Percentiles rank a stretch among this genome's conserved stretches.
These are phyloP conservation scores for Verticillium albo-atrum DNA, from an alignment of 2,329 filamentous ascomycete genomes.

Conservation along the genomic window DNA sequence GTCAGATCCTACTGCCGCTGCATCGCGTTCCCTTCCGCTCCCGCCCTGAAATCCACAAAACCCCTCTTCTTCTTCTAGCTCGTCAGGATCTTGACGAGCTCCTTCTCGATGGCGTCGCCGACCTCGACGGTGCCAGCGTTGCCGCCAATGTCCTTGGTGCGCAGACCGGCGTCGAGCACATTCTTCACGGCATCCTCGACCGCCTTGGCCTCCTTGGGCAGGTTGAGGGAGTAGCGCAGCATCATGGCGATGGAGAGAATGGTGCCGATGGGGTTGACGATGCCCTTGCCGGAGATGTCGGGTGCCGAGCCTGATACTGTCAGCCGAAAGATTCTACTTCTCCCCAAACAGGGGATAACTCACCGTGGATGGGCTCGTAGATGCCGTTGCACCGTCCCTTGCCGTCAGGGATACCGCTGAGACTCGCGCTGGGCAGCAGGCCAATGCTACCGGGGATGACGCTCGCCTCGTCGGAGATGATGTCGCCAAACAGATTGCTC, in stretches of 20 bases:
- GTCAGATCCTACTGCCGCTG: not conserved
- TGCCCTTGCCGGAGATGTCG: slow-evolving; percentile 86
- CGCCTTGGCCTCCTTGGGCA: slow-evolving; percentile 69
- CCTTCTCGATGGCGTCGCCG: slow-evolving; percentile 70
- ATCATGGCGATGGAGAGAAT: slow-evolving; percentile 94
- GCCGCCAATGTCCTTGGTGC: slow-evolving; percentile 84
- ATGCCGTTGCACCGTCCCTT: slow-evolving; percentile 86
- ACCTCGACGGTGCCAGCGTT: slow-evolving; percentile 55
- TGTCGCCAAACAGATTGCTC: slow-evolving; percentile 93
- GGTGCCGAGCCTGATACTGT: slow-evolving; percentile 69
- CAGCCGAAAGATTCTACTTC: not conserved
- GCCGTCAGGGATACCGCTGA: slow-evolving; percentile 82
- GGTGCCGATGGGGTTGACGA: slow-evolving; percentile 81
- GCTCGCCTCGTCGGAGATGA: slow-evolving; percentile 91
- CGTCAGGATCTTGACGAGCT: slow-evolving; percentile 67
- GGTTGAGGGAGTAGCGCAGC: slow-evolving; percentile 84
- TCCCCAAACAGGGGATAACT: slow-evolving; percentile 14
- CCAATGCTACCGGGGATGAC: slow-evolving; percentile 91
- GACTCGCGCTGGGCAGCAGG: slow-evolving; percentile 79
- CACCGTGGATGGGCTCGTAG: slow-evolving; percentile 96
- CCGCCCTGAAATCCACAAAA: not conserved
- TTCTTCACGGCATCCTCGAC: slow-evolving; percentile 78
- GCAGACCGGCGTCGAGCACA: slow-evolving; percentile 73
- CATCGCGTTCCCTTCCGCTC: not conserved
- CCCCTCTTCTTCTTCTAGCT: slow-evolving; percentile 12